Evolutionary conservation across 2,329 filamentous ascomycete species (phyloP), one percentile per base, ranked within the genome.

Genomic region (Passalora sequoiae): DNA sequence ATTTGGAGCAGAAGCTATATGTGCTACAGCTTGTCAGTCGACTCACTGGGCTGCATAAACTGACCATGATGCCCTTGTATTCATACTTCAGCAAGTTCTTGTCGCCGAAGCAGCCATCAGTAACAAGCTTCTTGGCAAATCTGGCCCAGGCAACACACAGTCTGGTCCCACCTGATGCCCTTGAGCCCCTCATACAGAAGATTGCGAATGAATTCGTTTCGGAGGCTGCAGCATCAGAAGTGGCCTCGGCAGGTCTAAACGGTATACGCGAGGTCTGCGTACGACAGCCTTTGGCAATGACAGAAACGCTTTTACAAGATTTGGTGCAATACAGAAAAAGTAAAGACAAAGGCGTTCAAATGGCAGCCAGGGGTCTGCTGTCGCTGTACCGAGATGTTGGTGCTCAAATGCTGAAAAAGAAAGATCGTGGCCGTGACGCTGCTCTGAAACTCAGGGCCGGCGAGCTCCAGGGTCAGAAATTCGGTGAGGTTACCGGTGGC

Each of bases 161-260:
- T 51, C 76, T 95, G 27, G 89, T 98, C 0, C 92, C 92, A 0
- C 91, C 91, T 0, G 92, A 98, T 71, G 85, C 83, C 0, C 73
- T 98, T 8, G 89, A 97, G 64, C 91, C 92, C 0, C 70, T 97
- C 4, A 74, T 98, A 2, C 83, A 88, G 64, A 97, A 96, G 70
- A 97, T 98, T 58, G 91, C 92, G 22, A 96, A 97, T 61, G 92
- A 98, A 64, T 98, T 98, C 61, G 91, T 98, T 2, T 95, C 89
- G 0, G 92, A 98, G 69, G 92, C 88, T 1, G 82, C 89, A 0
- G 89, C 92, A 1, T 78, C 86, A 3, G 89, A 97, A 66, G 91
- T 98, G 21, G 87, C 87, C 1, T 83, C 89, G 3, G 91, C 92
- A 4, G 92, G 91, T 60, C 74, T 98, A 42, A 96, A 97, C 64